Conservation (phyloP, 352 stramenopile species). For the Pythium inflatum region DNA sequence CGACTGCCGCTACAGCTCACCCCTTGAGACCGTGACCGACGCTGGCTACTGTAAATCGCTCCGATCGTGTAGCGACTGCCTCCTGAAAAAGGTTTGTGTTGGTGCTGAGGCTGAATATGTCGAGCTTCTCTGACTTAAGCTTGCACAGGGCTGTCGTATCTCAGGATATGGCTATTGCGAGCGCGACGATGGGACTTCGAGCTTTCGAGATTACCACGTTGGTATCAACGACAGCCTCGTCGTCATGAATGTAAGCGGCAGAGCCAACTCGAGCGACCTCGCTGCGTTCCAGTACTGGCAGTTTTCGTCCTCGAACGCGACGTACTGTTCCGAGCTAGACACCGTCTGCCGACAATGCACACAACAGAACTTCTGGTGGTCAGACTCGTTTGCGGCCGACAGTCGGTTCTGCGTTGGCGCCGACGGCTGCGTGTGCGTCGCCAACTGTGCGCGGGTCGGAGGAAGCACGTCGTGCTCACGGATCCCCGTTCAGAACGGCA, state of each 20-base stretch:
- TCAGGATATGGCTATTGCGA: not conserved
- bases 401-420: conserved; percentile 23
- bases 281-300: not conserved
- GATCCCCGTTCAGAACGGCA: too few relatives aligned
- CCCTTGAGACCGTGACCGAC: too few relatives aligned
- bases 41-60: too few relatives aligned
- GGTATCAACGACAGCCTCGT: not conserved
- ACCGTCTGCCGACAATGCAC: not conserved
- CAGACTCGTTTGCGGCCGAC: not conserved
- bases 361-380: not conserved
- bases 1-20: not conserved
- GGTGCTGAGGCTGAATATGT: too few relatives aligned
- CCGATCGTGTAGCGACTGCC: too few relatives aligned
- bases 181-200: not conserved
- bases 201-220: not conserved
- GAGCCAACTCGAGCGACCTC: not conserved
- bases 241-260: not conserved
- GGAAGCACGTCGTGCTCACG: not conserved
- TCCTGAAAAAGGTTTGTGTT: too few relatives aligned
- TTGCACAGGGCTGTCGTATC: not conserved
- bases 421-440: conserved; percentile 19
- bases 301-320: not conserved
- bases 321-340: not conserved
- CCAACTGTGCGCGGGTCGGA: conserved; percentile 5
- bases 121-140: too few relatives aligned